phyloP scores from a whole-genome alignment of 2,329 filamentous ascomycete species.

The Penicillium sp. region DNA sequence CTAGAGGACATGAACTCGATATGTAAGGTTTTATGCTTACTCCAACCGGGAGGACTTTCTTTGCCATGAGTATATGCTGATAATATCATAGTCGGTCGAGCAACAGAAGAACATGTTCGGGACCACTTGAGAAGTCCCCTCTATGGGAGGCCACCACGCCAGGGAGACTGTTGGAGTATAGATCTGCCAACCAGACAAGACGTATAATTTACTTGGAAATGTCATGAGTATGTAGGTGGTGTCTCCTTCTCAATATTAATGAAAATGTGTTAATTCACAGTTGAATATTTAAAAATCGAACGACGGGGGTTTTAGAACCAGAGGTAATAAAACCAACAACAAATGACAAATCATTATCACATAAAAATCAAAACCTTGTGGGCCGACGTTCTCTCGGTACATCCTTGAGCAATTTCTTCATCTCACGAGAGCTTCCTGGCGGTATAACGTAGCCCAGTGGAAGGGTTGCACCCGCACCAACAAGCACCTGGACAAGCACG shows the following conservation, averaged over 20 bases:
- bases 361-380: neutral
- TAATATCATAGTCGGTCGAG: neutral
- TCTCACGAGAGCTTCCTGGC: neutral
- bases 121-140: neutral
- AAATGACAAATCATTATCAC: neutral
- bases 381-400: neutral
- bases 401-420: neutral
- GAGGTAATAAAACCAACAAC: neutral
- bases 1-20: constrained; percentile 15
- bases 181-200: neutral
- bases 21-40: constrained; percentile 8
- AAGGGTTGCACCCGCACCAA: neutral
- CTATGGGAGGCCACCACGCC: neutral
- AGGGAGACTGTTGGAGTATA: neutral
- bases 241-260: neutral
- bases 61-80: neutral
- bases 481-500: neutral
- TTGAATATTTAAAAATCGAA: neutral
- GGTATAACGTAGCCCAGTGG: neutral
- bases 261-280: neutral
- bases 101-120: neutral
- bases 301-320: neutral
- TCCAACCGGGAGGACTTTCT: neutral
- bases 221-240: neutral
- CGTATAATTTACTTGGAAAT: neutral